Conservation (phyloP, 2,329 filamentous ascomycete genomes). For the Epichloe bromicola region DNA sequence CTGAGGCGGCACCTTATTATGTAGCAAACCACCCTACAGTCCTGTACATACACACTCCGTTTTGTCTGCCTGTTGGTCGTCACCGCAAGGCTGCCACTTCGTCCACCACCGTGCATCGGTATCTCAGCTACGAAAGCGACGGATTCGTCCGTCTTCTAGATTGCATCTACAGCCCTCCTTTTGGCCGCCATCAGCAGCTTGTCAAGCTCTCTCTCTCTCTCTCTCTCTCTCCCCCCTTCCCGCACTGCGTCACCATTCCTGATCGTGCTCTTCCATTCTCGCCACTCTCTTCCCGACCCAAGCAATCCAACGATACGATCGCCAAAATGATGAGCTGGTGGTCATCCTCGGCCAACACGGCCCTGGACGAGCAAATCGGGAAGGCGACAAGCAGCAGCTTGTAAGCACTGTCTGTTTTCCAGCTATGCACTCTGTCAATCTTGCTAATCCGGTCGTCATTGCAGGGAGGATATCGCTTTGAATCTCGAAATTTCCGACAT, state of each 20-base stretch:
- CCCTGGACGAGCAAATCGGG: constrained; percentile 94
- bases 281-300: neutral
- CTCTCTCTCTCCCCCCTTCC: neutral
- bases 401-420: constrained; percentile 34
- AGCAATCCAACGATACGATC: neutral
- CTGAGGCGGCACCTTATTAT: too few relatives aligned
- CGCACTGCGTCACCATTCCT: neutral
- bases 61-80: neutral
- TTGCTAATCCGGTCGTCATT: constrained; percentile 5
- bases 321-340: constrained; percentile 74
- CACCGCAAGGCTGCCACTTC: neutral
- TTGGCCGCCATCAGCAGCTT: neutral
- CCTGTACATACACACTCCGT: too few relatives aligned
- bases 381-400: constrained; percentile 88
- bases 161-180: neutral
- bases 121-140: neutral
- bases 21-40: neutral
- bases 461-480: constrained; percentile 85
- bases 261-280: neutral
- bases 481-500: constrained; percentile 97
- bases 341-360: constrained; percentile 82
- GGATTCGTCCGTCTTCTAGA: neutral
- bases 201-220: too few relatives aligned
- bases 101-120: neutral
- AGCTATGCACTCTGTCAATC: neutral